Evolutionary conservation across 495 filamentous ascomycete genomes (phyloP), one percentile per base, ranked within the genome.

Genomic region (Trichoderma gamsii): DNA sequence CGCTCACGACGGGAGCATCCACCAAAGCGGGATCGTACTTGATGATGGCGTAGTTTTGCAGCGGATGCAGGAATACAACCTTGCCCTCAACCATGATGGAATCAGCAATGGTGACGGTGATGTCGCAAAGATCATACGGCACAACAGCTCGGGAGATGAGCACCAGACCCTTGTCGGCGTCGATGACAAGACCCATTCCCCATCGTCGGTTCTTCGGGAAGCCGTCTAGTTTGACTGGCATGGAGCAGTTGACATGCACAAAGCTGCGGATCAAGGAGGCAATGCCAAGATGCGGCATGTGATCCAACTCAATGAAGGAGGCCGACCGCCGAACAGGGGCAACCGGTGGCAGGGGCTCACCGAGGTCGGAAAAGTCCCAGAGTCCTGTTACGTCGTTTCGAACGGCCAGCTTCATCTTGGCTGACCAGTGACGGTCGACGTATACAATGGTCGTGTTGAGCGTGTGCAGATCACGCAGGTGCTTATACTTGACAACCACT

Each of bases 21-120:
- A 98, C 96, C 1, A 99, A 86, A 43, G 84, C 88, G 2, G 96
- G 90, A 76, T 99, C 95, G 74, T 98, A 99, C 77, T 96, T 90
- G 67, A 99, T 85, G 72, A 99, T 89, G 70, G 89, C 89, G 78
- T 97, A 99, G 76, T 99, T 99, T 74, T 97, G 96, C 41, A 98
- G 81, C n/a, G 95, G 95, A 77, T 99, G 95, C 80, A 99, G 84
- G 82, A 99, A 99, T 25, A 97, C 82, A 18, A 99, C 90, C 76
- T 96, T 97, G 69, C 90, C 95, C 68, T 90, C 89, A 18, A 98
- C 90, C 66, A 97, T 91, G 72, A 98, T 90, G 16, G 92, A 96
- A 73, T 99, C 96, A 18, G 95, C 95, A 67, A 99, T 92, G 8
- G 93, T 97, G 74, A 98, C 84, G 68, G 88, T 90, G 71, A 99